phyloP scores from a whole-genome alignment of 345 rosid species.

The Jatropha curcas region DNA sequence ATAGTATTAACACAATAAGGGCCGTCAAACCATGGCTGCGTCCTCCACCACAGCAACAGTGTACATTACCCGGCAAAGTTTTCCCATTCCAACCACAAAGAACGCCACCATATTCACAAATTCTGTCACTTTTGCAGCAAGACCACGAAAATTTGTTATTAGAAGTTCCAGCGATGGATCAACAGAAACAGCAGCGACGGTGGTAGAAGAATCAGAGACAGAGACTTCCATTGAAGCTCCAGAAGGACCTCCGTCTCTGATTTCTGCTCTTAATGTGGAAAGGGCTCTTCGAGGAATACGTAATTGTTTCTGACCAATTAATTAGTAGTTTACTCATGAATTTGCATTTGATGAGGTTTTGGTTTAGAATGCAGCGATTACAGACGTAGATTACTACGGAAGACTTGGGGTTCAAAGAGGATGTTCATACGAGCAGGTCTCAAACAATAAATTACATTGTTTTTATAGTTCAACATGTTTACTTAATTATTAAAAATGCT shows the following conservation, averaged over 20 bases:
- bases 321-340: background rate
- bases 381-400: slow-evolving; percentile 81
- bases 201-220: slow-evolving; percentile 38
- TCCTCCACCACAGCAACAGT: slow-evolving; percentile 28
- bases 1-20: background rate
- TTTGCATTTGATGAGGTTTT: slow-evolving; percentile 26
- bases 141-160: slow-evolving; percentile 12
- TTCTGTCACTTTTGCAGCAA: slow-evolving; percentile 18
- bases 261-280: slow-evolving; percentile 75
- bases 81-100: background rate
- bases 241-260: slow-evolving; percentile 54
- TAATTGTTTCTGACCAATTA: slow-evolving; percentile 21
- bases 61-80: slow-evolving; percentile 17
- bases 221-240: slow-evolving; percentile 62
- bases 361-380: slow-evolving; percentile 78
- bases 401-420: slow-evolving; percentile 58
- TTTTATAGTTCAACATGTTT: no score
- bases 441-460: no score
- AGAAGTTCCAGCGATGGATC: slow-evolving; percentile 43
- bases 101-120: slow-evolving; percentile 6
- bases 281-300: slow-evolving; percentile 87
- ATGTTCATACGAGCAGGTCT: slow-evolving; percentile 66
- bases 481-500: no score
- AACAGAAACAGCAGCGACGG: slow-evolving; percentile 31
- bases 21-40: slow-evolving; percentile 26